Conservation (phyloP, 2,329 filamentous ascomycete species). For the Graphium sp. region DNA sequence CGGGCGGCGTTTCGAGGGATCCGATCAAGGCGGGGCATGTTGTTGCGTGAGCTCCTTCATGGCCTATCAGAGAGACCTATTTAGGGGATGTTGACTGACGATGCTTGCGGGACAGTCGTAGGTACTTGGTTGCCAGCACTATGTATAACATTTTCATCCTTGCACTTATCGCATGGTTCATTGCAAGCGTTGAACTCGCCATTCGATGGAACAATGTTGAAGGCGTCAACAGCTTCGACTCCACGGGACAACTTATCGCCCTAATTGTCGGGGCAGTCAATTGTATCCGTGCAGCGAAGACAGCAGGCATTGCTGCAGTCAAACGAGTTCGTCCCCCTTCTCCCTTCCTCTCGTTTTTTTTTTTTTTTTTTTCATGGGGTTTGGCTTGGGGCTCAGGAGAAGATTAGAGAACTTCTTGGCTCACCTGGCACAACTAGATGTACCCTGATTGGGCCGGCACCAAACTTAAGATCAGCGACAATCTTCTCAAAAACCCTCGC, state of each 20-base stretch:
- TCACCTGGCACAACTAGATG: slow-evolving; percentile 1
- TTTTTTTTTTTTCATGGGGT: not conserved
- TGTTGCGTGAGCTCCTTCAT: no score
- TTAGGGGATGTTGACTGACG: no score
- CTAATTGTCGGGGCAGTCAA: slow-evolving; percentile 5
- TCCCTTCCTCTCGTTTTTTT: not conserved
- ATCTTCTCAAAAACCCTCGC: no score
- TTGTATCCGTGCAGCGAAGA: slow-evolving; percentile 4
- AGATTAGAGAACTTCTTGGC: not conserved
- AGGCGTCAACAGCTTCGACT: slow-evolving; percentile 2
- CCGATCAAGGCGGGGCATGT: no score
- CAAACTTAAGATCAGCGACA: slow-evolving; percentile 2
- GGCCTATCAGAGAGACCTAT: no score
- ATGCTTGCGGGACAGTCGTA: not conserved
- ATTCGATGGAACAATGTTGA: slow-evolving; percentile 3
- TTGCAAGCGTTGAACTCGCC: slow-evolving; percentile 4
- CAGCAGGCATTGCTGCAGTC: slow-evolving; percentile 2
- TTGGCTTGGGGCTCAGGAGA: no score
- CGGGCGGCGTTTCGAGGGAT: no score
- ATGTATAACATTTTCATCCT: slow-evolving; percentile 2
- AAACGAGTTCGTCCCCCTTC: slow-evolving; percentile 2
- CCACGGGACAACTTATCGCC: slow-evolving; percentile 5
- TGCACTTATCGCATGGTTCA: slow-evolving; percentile 4
- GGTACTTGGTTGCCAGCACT: slow-evolving; percentile 1
- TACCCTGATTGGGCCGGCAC: slow-evolving; percentile 5